Percentiles rank a stretch among this genome's conserved stretches.
These are phyloP conservation scores for Candida sanyaensis DNA, from an alignment of 1,139 yeast genomes.

Conservation along the genomic window DNA sequence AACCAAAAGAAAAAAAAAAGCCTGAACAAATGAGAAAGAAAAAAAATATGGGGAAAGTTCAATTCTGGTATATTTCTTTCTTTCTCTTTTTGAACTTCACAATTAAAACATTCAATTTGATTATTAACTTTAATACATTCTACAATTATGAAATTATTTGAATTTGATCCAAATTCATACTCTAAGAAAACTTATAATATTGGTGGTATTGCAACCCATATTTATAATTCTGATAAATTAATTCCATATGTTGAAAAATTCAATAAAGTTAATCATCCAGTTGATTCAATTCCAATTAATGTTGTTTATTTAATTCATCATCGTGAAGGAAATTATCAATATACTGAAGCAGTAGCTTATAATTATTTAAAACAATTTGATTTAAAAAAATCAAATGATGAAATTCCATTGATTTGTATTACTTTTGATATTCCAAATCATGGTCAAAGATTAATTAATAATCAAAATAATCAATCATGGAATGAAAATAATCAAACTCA, in stretches of 20 bases:
- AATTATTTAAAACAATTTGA: constrained; percentile 29
- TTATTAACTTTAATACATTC: too few species aligned
- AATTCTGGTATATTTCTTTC: too few species aligned
- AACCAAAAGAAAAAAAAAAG: background rate
- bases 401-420: constrained; percentile 45
- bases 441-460: constrained; percentile 48
- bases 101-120: background rate
- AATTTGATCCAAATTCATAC: constrained; percentile 23
- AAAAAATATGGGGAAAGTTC: background rate
- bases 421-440: constrained; percentile 65
- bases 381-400: constrained; percentile 16
- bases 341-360: constrained; percentile 35
- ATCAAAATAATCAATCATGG: constrained; percentile 45
- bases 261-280: constrained; percentile 15
- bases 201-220: constrained; percentile 36
- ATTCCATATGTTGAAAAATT: constrained; percentile 24
- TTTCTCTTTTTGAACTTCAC: too few species aligned
- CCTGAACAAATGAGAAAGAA: background rate
- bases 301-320: constrained; percentile 44
- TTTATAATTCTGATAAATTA: constrained; percentile 34
- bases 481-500: constrained; percentile 40
- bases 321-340: constrained; percentile 29
- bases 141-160: constrained; percentile 18
- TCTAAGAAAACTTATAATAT: constrained; percentile 26
- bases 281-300: constrained; percentile 33